Percentiles rank a stretch among this genome's conserved stretches.
phyloP scores from a whole-genome alignment of 768 basidiomycete species.

The Phylloporus rhodoxanthus region DNA sequence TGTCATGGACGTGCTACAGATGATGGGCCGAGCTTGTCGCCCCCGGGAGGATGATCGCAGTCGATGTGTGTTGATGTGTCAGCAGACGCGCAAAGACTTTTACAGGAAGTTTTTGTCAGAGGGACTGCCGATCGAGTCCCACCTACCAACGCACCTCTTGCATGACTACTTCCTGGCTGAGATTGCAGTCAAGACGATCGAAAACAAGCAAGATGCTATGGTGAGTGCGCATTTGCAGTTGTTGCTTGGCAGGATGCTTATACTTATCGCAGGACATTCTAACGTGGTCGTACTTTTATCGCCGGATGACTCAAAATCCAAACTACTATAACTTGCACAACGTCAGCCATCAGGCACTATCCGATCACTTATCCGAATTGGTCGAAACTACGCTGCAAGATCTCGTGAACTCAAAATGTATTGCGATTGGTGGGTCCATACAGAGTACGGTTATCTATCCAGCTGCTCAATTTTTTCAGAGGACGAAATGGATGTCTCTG shows the following conservation, averaged over 20 bases:
- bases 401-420: constrained; percentile 92
- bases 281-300: constrained; percentile 98
- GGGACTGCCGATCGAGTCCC: constrained; percentile 96
- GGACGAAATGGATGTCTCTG: constrained; percentile 89
- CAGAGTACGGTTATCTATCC: neutral
- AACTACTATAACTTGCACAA: constrained; percentile 94
- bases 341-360: constrained; percentile 91
- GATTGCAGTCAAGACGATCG: constrained; percentile 97
- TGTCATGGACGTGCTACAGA: constrained; percentile 96
- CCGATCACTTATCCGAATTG: constrained; percentile 91
- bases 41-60: constrained; percentile 84
- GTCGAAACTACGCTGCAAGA: constrained; percentile 92
- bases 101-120: constrained; percentile 98
- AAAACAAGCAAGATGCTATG: constrained; percentile 98
- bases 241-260: neutral
- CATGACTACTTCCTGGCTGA: constrained; percentile 99
- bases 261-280: constrained; percentile 66
- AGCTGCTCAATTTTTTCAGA: constrained; percentile 32
- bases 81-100: constrained; percentile 96
- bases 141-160: constrained; percentile 80
- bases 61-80: constrained; percentile 95
- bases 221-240: constrained; percentile 32
- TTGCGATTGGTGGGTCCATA: constrained; percentile 62
- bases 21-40: constrained; percentile 98
- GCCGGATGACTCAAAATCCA: constrained; percentile 95